A percentile compares a stretch with the other conserved stretches of the same genome.
These are phyloP conservation scores for Immersiella caudata DNA, from an alignment of 495 filamentous ascomycete genomes.

Conservation along the genomic window DNA sequence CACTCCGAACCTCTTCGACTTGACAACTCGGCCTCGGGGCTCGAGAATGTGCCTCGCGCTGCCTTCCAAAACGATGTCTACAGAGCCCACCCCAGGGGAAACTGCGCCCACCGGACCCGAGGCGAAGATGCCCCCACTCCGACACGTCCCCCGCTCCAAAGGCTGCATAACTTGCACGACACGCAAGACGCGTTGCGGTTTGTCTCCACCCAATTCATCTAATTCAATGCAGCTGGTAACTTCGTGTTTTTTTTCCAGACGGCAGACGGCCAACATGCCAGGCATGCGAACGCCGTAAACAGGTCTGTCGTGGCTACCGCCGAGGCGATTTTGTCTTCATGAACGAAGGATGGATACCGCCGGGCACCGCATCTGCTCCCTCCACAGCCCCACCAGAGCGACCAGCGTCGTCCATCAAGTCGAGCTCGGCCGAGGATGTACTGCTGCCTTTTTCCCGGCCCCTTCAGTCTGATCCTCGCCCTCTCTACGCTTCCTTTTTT, in stretches of 20 bases:
- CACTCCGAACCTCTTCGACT: neutral
- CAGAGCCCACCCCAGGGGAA: neutral
- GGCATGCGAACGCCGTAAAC: conserved; percentile 10
- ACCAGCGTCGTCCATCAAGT: neutral
- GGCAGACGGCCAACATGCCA: conserved; percentile 6
- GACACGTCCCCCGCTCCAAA: conserved; percentile 8
- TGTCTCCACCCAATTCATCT: neutral
- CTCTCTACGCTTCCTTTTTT: conserved; percentile 3
- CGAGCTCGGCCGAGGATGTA: neutral
- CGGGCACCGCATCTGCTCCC: neutral
- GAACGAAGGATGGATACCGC: conserved; percentile 12
- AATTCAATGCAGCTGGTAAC: too few species aligned
- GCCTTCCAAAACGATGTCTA: conserved; percentile 2
- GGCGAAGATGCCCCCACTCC: conserved; percentile 7
- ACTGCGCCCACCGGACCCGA: neutral
- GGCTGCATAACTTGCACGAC: conserved; percentile 13
- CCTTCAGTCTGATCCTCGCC: neutral
- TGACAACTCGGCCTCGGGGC: neutral
- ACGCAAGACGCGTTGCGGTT: conserved; percentile 12
- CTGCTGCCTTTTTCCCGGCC: neutral
- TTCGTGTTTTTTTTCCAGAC: neutral
- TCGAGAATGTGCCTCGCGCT: neutral
- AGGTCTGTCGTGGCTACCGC: conserved; percentile 10
- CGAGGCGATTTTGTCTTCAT: conserved; percentile 15
- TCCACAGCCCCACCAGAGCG: neutral